These are phyloP conservation scores for Aspergillus floridensis DNA, from an alignment of 2,329 filamentous ascomycete genomes.

Conservation along the genomic window DNA sequence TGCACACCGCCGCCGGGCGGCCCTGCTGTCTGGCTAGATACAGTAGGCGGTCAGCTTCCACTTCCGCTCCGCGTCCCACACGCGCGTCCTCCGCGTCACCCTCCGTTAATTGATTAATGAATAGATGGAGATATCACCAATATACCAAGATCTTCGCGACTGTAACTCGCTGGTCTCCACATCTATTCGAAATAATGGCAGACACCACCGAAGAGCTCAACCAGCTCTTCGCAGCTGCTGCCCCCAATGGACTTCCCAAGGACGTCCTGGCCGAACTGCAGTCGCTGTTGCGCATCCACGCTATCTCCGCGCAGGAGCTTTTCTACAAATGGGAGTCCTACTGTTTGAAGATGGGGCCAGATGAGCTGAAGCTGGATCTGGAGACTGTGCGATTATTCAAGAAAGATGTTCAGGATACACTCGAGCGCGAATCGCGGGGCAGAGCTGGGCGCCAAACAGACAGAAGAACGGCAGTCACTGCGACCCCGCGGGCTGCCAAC, in stretches of 20 bases:
- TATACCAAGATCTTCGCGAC: background rate
- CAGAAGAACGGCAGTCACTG: conserved; percentile 56
- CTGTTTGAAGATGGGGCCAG: conserved; percentile 86
- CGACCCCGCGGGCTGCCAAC: conserved; percentile 58
- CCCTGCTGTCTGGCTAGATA: background rate
- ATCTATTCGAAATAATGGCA: conserved; percentile 42
- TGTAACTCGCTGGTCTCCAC: background rate
- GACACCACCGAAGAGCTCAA: conserved; percentile 54
- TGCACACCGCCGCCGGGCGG: background rate
- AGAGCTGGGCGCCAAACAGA: conserved; percentile 62
- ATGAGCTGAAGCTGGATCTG: conserved; percentile 69
- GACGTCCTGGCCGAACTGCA: conserved; percentile 79
- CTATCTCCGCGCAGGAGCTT: conserved; percentile 76
- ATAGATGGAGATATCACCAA: background rate
- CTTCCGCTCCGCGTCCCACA: background rate
- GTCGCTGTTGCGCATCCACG: conserved; percentile 82
- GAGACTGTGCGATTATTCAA: conserved; percentile 75
- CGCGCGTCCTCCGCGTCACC: conserved; percentile 6
- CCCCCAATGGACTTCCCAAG: conserved; percentile 60
- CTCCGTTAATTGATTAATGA: background rate
- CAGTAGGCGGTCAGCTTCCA: conserved; percentile 9
- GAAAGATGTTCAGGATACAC: conserved; percentile 76
- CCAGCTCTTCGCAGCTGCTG: conserved; percentile 57
- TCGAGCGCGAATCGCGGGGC: conserved; percentile 73
- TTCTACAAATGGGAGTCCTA: conserved; percentile 99